A percentile compares a stretch with the other conserved stretches of the same genome.
Conservation (phyloP, 257 asterid genomes). For the Primulina eburnea region DNA sequence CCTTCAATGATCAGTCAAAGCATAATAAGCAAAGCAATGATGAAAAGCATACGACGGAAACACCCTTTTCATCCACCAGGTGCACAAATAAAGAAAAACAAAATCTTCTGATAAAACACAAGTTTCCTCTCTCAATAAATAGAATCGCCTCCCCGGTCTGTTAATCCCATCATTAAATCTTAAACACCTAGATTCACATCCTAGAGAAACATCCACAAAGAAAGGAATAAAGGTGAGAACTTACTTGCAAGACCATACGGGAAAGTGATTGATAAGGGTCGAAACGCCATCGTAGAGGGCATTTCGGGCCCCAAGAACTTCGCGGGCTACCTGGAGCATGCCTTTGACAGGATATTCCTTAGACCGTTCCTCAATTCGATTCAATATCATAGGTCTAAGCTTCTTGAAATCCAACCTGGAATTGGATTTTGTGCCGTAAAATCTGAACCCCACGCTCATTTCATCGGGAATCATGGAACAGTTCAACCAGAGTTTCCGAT, state of each 20-base stretch:
- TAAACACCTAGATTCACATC: not conserved
- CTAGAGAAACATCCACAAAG: not conserved
- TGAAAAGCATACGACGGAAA: not conserved
- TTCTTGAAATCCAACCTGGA: slow-evolving; percentile 45
- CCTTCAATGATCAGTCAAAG: not conserved
- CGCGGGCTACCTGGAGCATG: slow-evolving; percentile 63
- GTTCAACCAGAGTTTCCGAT: slow-evolving; percentile 21
- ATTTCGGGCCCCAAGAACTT: slow-evolving; percentile 56
- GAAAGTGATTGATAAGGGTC: slow-evolving; percentile 54
- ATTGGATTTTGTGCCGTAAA: slow-evolving; percentile 40
- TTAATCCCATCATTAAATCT: too few relatives aligned
- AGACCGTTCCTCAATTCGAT: slow-evolving; percentile 76
- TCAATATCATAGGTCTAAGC: slow-evolving; percentile 72
- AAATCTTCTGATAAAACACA: too few relatives aligned
- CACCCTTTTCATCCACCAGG: too few relatives aligned
- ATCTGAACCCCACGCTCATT: slow-evolving; percentile 32
- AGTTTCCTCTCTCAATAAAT: not conserved
- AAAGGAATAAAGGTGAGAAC: slow-evolving; percentile 16
- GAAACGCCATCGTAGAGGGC: slow-evolving; percentile 71
- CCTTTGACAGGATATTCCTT: slow-evolving; percentile 54
- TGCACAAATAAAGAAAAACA: too few relatives aligned
- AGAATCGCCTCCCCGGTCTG: not conserved
- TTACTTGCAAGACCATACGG: slow-evolving; percentile 90
- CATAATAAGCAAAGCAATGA: not conserved
- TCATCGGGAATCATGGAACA: slow-evolving; percentile 26